Conservation (phyloP, 2,329 filamentous ascomycete species). For the Paracoccidioides lutzii region DNA sequence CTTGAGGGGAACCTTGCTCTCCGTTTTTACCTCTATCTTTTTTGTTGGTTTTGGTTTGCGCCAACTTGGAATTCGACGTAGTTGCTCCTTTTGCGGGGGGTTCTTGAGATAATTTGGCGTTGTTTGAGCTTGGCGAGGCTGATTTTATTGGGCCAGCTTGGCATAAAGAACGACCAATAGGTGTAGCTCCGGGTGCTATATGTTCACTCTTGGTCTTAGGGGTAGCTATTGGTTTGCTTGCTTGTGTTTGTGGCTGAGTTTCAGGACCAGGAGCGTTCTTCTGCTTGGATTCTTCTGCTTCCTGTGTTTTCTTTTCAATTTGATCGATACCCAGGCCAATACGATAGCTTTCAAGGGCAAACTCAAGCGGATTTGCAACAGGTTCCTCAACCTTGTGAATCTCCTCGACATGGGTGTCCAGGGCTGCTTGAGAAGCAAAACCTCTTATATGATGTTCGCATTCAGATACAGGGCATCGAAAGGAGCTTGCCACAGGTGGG, state of each 20-base stretch:
- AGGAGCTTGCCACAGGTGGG: slow-evolving; percentile 32
- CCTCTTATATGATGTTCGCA: slow-evolving; percentile 44
- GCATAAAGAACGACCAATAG: slow-evolving; percentile 23
- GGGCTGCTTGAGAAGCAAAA: slow-evolving; percentile 41
- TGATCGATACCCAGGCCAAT: slow-evolving; percentile 37
- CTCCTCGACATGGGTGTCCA: slow-evolving; percentile 43
- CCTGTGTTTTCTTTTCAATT: slow-evolving; percentile 26
- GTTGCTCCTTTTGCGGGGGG: slow-evolving; percentile 15
- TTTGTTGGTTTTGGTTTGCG: slow-evolving; percentile 17
- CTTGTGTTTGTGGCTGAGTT: slow-evolving; percentile 5
- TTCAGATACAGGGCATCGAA: slow-evolving; percentile 40
- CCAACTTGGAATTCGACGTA: slow-evolving; percentile 14
- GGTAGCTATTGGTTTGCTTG: slow-evolving; percentile 13
- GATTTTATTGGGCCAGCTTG: slow-evolving; percentile 20
- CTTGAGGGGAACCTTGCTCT: slow-evolving; percentile 7
- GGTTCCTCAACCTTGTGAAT: slow-evolving; percentile 38
- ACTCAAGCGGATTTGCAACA: slow-evolving; percentile 44
- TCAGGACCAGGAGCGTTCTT: slow-evolving; percentile 6
- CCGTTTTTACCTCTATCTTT: slow-evolving; percentile 17
- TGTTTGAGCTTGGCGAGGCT: slow-evolving; percentile 22
- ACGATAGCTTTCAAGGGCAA: slow-evolving; percentile 40
- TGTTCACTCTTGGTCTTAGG: slow-evolving; percentile 16
- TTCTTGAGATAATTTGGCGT: slow-evolving; percentile 22
- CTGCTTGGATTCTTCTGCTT: slow-evolving; percentile 12
- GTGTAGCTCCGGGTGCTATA: slow-evolving; percentile 19